Percentiles rank a stretch among this genome's conserved stretches.
phyloP scores from a whole-genome alignment of 1,284 basidiomycete genomes.

The Marasmius oreades region DNA sequence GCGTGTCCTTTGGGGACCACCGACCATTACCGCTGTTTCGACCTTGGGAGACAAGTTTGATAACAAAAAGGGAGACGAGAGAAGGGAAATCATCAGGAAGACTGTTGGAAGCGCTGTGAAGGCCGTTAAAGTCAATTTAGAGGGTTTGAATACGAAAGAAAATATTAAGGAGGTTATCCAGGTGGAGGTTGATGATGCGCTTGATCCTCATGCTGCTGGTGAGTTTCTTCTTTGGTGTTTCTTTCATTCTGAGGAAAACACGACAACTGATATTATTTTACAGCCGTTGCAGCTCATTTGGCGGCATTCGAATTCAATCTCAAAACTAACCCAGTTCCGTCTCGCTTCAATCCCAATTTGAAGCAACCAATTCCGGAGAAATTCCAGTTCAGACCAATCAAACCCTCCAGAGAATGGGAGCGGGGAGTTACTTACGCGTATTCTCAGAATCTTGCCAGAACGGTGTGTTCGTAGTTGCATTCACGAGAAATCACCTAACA shows the following conservation, averaged over 20 bases:
- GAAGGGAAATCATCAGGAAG: constrained; percentile 61
- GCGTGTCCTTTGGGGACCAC: constrained; percentile 58
- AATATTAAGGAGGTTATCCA: constrained; percentile 19
- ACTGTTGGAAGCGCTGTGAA: constrained; percentile 68
- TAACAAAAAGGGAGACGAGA: constrained; percentile 43
- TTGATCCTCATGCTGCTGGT: constrained; percentile 76
- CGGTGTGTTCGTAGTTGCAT: constrained; percentile 38
- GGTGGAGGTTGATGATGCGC: constrained; percentile 56
- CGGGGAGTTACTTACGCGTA: constrained; percentile 69
- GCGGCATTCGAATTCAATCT: constrained; percentile 73
- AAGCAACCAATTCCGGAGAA: constrained; percentile 45
- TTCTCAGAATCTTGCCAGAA: constrained; percentile 84
- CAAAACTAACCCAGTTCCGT: constrained; percentile 61
- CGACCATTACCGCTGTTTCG: constrained; percentile 50
- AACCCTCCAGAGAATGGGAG: constrained; percentile 59
- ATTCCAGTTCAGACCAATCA: constrained; percentile 42
- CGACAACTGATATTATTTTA: constrained; percentile 3
- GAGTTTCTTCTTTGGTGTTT: constrained; percentile 14
- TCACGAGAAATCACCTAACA: background rate
- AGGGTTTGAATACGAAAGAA: constrained; percentile 42
- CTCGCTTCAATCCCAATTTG: constrained; percentile 52
- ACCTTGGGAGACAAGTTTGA: constrained; percentile 62
- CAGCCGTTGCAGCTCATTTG: constrained; percentile 75
- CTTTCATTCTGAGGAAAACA: constrained; percentile 2
- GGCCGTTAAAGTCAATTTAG: constrained; percentile 49